Percentiles rank a stretch among this genome's conserved stretches.
Conservation (phyloP, 2,329 filamentous ascomycete genomes). For the Metarhizium robertsii region DNA sequence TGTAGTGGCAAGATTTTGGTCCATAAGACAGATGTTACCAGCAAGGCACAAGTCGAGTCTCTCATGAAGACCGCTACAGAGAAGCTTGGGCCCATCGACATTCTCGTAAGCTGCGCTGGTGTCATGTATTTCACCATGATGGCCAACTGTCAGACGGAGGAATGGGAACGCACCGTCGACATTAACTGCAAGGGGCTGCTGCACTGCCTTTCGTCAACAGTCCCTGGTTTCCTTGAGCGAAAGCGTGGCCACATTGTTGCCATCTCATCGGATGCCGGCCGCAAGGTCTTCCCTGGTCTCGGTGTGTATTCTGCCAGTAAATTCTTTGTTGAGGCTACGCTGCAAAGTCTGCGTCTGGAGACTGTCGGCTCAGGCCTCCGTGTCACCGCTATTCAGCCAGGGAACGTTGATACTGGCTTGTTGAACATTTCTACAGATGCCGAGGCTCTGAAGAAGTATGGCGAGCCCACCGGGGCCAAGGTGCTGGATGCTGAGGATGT, state of each 20-base stretch:
- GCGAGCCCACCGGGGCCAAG: constrained; percentile 64
- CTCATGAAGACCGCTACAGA: constrained; percentile 50
- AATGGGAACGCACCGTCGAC: constrained; percentile 76
- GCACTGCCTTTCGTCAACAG: constrained; percentile 58
- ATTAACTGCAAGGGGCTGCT: constrained; percentile 81
- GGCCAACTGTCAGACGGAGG: constrained; percentile 62
- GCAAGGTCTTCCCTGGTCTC: constrained; percentile 72
- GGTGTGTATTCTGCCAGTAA: constrained; percentile 78
- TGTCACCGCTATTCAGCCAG: constrained; percentile 68
- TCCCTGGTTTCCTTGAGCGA: constrained; percentile 63
- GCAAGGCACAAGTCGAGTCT: constrained; percentile 53
- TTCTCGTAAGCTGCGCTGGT: constrained; percentile 70
- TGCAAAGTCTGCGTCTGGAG: constrained; percentile 67
- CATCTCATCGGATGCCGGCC: constrained; percentile 73
- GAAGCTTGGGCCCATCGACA: constrained; percentile 63
- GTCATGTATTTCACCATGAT: constrained; percentile 91
- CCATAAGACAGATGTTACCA: constrained; percentile 64
- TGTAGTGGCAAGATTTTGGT: constrained; percentile 57
- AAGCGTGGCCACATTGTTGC: constrained; percentile 66
- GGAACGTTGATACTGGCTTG: constrained; percentile 66
- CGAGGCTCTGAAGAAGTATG: constrained; percentile 71
- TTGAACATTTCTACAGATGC: constrained; percentile 65
- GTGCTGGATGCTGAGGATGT: constrained; percentile 67
- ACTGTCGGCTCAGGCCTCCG: constrained; percentile 64
- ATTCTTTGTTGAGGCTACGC: constrained; percentile 75